Percentiles rank a stretch among this genome's conserved stretches.
Evolutionary conservation across 345 rosid genomes (phyloP).

Genomic region (Sonneratia alba): DNA sequence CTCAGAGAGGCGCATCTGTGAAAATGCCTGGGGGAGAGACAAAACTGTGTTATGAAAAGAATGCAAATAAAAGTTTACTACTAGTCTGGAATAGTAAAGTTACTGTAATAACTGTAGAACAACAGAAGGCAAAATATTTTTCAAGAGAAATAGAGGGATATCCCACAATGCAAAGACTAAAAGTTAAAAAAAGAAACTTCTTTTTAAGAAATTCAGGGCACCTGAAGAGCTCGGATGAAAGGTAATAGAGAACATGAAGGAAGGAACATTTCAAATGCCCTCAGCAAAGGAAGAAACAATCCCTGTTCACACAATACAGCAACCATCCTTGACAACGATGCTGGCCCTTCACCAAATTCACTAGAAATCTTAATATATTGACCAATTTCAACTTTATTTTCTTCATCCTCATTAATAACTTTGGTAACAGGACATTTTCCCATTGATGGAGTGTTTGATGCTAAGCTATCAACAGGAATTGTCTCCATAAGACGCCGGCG

Average conservation of each 20-base stretch:
- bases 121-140: background rate
- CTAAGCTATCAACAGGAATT: slow-evolving; percentile 26
- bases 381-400: slow-evolving; percentile 29
- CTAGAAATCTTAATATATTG: slow-evolving; percentile 29
- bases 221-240: slow-evolving; percentile 97
- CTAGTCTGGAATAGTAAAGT: background rate
- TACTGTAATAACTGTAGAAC: background rate
- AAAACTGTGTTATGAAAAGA: background rate
- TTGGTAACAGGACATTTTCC: slow-evolving; percentile 23
- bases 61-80: background rate
- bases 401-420: slow-evolving; percentile 32
- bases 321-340: slow-evolving; percentile 77
- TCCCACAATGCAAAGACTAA: background rate
- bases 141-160: slow-evolving; percentile 1
- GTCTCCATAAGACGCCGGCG: slow-evolving; percentile 78
- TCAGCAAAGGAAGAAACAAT: slow-evolving; percentile 82
- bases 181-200: slow-evolving; percentile 3
- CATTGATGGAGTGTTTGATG: slow-evolving; percentile 23
- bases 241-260: slow-evolving; percentile 88
- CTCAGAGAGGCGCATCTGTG: slow-evolving; percentile 94
- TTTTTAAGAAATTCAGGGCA: slow-evolving; percentile 22
- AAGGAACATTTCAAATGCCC: slow-evolving; percentile 96
- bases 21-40: slow-evolving; percentile 62
- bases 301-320: slow-evolving; percentile 92
- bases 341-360: slow-evolving; percentile 55